A percentile compares a stretch with the other conserved stretches of the same genome.
These are phyloP conservation scores for Aquanectria penicillioides DNA, from an alignment of 2,329 filamentous ascomycete species.

Conservation along the genomic window DNA sequence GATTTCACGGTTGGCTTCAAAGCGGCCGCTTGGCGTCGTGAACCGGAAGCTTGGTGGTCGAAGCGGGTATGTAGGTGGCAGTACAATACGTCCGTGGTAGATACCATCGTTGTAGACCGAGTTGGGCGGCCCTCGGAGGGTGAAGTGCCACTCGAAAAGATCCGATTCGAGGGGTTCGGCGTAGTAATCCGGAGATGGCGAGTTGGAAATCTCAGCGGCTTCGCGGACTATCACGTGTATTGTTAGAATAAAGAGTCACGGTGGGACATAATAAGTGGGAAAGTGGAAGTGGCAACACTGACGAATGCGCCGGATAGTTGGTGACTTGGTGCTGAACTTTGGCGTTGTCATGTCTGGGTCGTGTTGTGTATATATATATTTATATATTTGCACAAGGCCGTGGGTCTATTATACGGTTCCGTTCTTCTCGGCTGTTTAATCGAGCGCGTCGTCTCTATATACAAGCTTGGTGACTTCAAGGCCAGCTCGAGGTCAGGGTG, in stretches of 20 bases:
- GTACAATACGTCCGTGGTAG: constrained; percentile 94
- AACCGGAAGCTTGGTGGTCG: constrained; percentile 97
- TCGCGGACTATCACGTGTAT: constrained; percentile 74
- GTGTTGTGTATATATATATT: background rate
- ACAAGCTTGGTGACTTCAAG: background rate
- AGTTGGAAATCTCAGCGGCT: constrained; percentile 83
- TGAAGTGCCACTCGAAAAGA: constrained; percentile 99
- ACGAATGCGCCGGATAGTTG: constrained; percentile 87
- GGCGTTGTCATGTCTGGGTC: constrained; percentile 50
- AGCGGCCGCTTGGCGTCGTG: constrained; percentile 88
- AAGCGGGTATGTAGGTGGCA: constrained; percentile 89
- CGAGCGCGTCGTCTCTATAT: background rate
- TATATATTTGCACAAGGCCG: no score
- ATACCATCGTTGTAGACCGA: constrained; percentile 84
- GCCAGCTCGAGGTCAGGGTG: background rate
- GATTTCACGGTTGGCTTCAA: constrained; percentile 97
- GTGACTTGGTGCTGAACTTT: constrained; percentile 77
- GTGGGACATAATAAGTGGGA: background rate
- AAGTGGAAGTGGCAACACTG: constrained; percentile 45
- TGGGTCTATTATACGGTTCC: no score
- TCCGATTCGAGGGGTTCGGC: constrained; percentile 88
- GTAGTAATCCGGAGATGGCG: constrained; percentile 86
- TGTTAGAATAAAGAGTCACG: background rate
- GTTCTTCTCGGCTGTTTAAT: background rate
- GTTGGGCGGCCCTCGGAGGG: constrained; percentile 85